These are phyloP conservation scores for Brassica rapa DNA, from an alignment of 345 rosid species.

Conservation along the genomic window DNA sequence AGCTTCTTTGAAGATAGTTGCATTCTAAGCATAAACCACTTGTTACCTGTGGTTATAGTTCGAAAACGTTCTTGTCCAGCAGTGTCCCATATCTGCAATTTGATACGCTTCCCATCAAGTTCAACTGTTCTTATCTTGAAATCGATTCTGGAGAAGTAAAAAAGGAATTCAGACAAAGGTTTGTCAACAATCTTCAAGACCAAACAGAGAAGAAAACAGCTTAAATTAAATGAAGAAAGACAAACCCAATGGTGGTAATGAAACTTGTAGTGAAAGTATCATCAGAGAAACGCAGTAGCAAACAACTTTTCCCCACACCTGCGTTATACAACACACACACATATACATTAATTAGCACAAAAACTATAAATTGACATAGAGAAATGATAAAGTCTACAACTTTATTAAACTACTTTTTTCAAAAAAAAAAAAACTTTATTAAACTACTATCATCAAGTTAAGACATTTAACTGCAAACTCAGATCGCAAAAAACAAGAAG, in stretches of 20 bases:
- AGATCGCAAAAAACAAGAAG: constrained; percentile 11
- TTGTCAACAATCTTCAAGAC: constrained; percentile 11
- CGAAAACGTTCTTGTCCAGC: constrained; percentile 67
- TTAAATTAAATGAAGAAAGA: neutral
- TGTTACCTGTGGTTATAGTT: constrained; percentile 57
- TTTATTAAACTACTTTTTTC: neutral
- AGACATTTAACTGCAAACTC: constrained; percentile 16
- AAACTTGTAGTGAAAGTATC: constrained; percentile 91
- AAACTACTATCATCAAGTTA: neutral
- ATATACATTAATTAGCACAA: neutral
- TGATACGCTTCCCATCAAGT: constrained; percentile 62
- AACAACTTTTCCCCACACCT: constrained; percentile 96
- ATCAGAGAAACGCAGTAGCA: constrained; percentile 85
- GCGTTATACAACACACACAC: constrained; percentile 2
- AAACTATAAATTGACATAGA: neutral
- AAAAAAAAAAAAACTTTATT: no score
- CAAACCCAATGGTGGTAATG: constrained; percentile 86
- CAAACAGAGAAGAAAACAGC: neutral
- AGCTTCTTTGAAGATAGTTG: neutral
- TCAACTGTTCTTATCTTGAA: constrained; percentile 62
- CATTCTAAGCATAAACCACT: neutral
- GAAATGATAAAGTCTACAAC: neutral
- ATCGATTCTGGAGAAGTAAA: constrained; percentile 44
- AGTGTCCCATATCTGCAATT: constrained; percentile 68
- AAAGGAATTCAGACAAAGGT: neutral